Evolutionary conservation across 345 rosid genomes (phyloP).

Genomic region (Populus ilicifolia): DNA sequence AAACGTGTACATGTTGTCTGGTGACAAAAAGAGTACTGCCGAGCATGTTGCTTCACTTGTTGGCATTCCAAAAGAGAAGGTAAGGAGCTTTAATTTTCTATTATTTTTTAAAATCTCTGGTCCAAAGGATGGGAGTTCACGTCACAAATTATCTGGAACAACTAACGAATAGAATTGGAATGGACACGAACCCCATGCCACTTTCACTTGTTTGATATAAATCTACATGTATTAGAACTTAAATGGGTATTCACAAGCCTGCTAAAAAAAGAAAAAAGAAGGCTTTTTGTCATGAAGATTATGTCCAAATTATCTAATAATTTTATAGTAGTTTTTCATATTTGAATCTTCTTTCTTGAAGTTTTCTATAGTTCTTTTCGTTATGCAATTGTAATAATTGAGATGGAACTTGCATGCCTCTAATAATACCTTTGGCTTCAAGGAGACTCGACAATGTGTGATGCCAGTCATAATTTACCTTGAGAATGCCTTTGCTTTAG

Average conservation of each 20-base stretch:
- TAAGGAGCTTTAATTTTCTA: conserved; percentile 18
- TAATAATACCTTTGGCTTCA: not conserved
- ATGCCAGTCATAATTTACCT: too few species aligned
- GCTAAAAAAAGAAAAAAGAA: not conserved
- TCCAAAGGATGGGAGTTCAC: not conserved
- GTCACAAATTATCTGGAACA: not conserved
- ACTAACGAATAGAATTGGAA: not conserved
- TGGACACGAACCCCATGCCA: too few species aligned
- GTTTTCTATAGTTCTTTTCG: not conserved
- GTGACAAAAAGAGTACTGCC: conserved; percentile 79
- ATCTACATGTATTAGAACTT: not conserved
- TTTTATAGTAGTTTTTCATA: not conserved
- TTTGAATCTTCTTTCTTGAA: not conserved
- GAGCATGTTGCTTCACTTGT: conserved; percentile 84
- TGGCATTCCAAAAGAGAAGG: conserved; percentile 82
- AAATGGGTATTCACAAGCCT: not conserved
- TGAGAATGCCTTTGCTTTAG: not conserved
- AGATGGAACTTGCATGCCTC: not conserved
- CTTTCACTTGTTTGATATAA: not conserved
- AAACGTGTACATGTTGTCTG: conserved; percentile 83
- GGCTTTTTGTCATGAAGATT: not conserved
- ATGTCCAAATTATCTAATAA: not conserved
- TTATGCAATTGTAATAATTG: not conserved
- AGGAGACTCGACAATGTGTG: not conserved
- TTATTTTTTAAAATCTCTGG: not conserved